Evolutionary conservation across 306 rosid genomes (phyloP), one percentile per base, ranked within the genome.

Genomic region (Prunus armeniaca): DNA sequence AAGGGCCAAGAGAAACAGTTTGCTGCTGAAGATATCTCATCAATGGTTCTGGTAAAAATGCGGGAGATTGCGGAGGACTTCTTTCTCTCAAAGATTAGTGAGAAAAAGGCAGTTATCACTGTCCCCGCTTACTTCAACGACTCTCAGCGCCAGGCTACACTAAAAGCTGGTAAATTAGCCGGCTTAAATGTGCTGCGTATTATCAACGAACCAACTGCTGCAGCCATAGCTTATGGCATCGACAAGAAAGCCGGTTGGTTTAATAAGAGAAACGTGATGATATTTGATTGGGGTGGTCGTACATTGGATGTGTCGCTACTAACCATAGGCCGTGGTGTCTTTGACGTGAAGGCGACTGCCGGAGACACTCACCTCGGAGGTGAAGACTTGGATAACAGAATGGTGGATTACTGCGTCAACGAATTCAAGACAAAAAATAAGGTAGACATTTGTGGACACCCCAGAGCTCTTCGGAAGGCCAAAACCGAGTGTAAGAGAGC

Each of bases 301-400:
- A 68, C 73, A 7, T 47, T 68, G 8, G 73, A 68, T 68, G 73
- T 68, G 22, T 68, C 73, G 22, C 43, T 68, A 24, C 73, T 68
- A 22, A 45, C 72, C 20, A 67, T 67, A 14, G 58, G 38, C 4
- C 20, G 15, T 25, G 57, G 58, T 68, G 6, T 3, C 55, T 50
- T 50, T 50, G 55, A 50, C 55, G 55, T 50, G 55, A 50, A 50
- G 55, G 55, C 55, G 6, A 50, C 55, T 50, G 5, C 55, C 6
- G 55, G 55, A 50, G 19, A 50, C 55, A 50, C 55, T 50, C 55
- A 50, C 12, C 55, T 50, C 14, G 55, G 55, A 14, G 55, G 55
- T 50, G 55, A 50, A 15, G 73, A 68, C 57, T 47, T 68, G 8
- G 22, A 47, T 10, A 47, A 68, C 58, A 68, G 28, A 8, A 68